Percentiles rank a stretch among this genome's conserved stretches.
Conservation (phyloP, 257 asterid genomes). For the Misopates orontium region DNA sequence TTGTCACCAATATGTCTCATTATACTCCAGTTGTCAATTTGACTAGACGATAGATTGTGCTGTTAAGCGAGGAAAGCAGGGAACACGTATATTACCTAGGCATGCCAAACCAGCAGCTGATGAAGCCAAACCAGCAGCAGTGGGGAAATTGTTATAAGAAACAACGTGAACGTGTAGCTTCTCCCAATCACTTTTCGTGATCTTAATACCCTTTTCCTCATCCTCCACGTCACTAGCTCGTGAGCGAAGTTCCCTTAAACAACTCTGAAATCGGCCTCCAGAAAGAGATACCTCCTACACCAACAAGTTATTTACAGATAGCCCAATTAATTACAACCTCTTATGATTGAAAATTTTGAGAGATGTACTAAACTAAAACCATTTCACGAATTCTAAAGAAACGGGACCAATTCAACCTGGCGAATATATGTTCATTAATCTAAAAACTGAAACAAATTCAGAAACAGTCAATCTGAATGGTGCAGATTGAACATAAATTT, state of each 20-base stretch:
- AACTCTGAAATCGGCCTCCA: conserved; percentile 83
- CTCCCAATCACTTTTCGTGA: conserved; percentile 83
- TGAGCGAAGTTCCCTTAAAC: conserved; percentile 88
- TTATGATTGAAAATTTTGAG: conserved; percentile 1
- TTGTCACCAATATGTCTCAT: conserved; percentile 1
- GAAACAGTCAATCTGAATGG: background rate
- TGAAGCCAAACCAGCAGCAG: conserved; percentile 99
- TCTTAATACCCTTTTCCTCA: conserved; percentile 81
- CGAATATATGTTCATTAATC: too few species aligned
- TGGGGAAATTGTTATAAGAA: conserved; percentile 93
- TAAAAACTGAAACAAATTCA: conserved; percentile 2
- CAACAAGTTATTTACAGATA: conserved; percentile 32
- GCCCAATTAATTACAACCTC: conserved; percentile 17
- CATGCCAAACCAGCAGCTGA: conserved; percentile 99
- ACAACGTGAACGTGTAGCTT: conserved; percentile 80
- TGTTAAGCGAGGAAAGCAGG: conserved; percentile 18
- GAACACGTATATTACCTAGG: conserved; percentile 58
- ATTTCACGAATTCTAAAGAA: background rate
- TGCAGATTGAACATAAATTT: conserved; percentile 15
- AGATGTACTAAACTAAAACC: background rate
- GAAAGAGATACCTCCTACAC: conserved; percentile 94
- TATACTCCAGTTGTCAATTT: background rate
- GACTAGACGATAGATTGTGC: conserved; percentile 9
- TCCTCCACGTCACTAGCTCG: conserved; percentile 90
- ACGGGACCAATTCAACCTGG: background rate